phyloP scores from a whole-genome alignment of 1,284 basidiomycete species.

The Ganoderma lucidum region DNA sequence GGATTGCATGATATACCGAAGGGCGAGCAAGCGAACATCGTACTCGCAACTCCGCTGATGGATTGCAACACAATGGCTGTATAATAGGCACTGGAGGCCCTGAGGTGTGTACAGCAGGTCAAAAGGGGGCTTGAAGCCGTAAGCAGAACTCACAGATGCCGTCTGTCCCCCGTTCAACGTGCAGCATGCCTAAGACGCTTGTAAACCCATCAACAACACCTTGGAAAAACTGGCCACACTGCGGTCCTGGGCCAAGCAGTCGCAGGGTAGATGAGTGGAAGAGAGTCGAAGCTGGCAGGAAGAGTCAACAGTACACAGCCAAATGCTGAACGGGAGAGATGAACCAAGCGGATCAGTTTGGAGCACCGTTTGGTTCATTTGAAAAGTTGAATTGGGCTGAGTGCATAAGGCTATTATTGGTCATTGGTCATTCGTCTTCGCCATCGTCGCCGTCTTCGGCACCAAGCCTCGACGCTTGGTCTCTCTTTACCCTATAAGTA shows the following conservation, averaged over 20 bases:
- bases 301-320: neutral
- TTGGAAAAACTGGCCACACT: neutral
- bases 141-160: neutral
- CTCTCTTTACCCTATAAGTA: neutral
- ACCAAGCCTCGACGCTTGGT: neutral
- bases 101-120: neutral
- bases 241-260: neutral
- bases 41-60: too few relatives aligned
- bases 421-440: neutral
- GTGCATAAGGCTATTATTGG: neutral
- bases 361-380: conserved; percentile 3
- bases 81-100: too few relatives aligned
- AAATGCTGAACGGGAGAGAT: neutral
- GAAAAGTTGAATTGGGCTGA: neutral
- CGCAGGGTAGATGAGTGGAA: neutral
- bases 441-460: neutral
- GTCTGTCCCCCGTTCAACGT: neutral
- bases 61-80: neutral
- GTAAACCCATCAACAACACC: neutral
- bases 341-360: neutral
- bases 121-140: neutral
- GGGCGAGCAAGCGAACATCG: too few relatives aligned
- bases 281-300: neutral
- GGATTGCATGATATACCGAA: neutral
- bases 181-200: neutral